Base-by-base conservation (phyloP, 805 yeast genomes). In the Yamadazyma olivae region DNA sequence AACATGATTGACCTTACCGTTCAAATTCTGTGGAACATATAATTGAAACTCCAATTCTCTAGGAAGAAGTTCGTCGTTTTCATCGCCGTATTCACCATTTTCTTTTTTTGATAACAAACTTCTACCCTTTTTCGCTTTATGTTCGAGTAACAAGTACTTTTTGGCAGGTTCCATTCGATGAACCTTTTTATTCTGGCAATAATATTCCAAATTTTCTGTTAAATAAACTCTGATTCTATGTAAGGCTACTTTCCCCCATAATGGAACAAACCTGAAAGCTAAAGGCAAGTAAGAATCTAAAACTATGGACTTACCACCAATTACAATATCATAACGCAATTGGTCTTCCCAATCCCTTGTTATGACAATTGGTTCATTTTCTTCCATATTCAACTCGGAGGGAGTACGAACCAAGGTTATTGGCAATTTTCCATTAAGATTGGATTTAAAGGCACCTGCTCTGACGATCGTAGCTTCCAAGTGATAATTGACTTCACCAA, bases 261-360 rank as follows among this genome's bases (percentile, higher is more conserved):
- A 56, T 1, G 98, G 98, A 0, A 85, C 79, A 43, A 93, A 74
- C 48, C 83, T 71, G 61, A 93, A 85, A 1, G 90, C 84, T 6
- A 93, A 68, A 1, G 98, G 98, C 35, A 93, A 62, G 49, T 75
- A 79, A 2, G 91, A 80, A 54, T 95, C 89, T 33, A 93, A 69
- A 6, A 95, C 81, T 36, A 93, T 79, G 18, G 89, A 81, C 56
- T 91, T 93, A 18, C 96, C 86, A 1, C 95, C 95, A 36, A 93
- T 81, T 14, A 89, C 79, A 29, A 93, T 88, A 52, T 93, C 97
- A 54, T 93, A 93, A 47, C 81, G 81, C 21, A 93, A 60, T 54
- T 85, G 87, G 54, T 86, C 89, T 57, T 91, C 98, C 99, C 99
- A 93, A 46, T 86, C 91, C 41, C 95, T 72, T 18, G 83, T 73